These are phyloP conservation scores for Xylariaceae sp. DNA, from an alignment of 2,329 filamentous ascomycete species.

Conservation along the genomic window DNA sequence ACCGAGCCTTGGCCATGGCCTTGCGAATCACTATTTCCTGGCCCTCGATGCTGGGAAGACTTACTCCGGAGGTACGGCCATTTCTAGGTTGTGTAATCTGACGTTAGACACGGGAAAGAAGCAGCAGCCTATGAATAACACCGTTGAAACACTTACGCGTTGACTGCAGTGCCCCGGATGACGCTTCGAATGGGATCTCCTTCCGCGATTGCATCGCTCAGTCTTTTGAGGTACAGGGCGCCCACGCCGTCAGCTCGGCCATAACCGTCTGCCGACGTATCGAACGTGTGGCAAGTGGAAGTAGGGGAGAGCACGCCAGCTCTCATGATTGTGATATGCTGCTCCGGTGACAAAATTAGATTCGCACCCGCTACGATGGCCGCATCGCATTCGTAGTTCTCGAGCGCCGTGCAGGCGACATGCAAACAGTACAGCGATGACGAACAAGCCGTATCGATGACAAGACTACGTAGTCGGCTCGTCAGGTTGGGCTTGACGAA, in stretches of 20 bases:
- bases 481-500: no score
- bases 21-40: conserved; percentile 22
- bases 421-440: conserved; percentile 30
- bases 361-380: conserved; percentile 29
- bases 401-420: conserved; percentile 17
- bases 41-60: conserved; percentile 11
- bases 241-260: conserved; percentile 17
- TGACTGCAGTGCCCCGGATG: conserved; percentile 18
- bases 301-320: conserved; percentile 19
- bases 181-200: conserved; percentile 17
- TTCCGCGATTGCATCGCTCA: conserved; percentile 9
- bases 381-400: conserved; percentile 14
- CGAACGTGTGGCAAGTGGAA: conserved; percentile 19
- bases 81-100: conserved; percentile 4
- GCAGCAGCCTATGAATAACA: no score
- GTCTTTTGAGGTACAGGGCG: conserved; percentile 18
- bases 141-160: conserved; percentile 8
- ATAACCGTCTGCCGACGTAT: conserved; percentile 21
- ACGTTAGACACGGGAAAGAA: background rate
- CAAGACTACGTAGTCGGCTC: conserved; percentile 26
- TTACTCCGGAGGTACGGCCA: conserved; percentile 19
- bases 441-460: conserved; percentile 35
- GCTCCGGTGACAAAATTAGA: conserved; percentile 21
- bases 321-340: conserved; percentile 7
- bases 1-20: conserved; percentile 15